phyloP scores from a whole-genome alignment of 148 eudicot species.

The Persicaria maculosa region DNA sequence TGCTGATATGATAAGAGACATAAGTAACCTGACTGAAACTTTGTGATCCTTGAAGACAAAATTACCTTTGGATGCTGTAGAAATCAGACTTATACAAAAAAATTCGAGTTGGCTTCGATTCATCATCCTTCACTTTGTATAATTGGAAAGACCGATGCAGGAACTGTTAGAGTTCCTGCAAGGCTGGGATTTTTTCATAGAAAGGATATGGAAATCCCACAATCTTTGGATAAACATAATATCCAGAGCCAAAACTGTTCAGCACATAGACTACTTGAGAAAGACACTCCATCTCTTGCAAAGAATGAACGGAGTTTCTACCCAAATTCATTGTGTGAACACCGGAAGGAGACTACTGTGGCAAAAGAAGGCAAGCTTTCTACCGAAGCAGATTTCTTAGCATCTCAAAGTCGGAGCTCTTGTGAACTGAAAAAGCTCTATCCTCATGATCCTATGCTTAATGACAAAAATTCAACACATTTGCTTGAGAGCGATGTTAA shows the following conservation, averaged over 20 bases:
- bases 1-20: constrained; percentile 4
- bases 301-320: constrained; percentile 18
- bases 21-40: not conserved
- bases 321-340: constrained; percentile 14
- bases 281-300: constrained; percentile 13
- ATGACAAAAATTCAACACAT: constrained; percentile 15
- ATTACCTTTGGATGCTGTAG: not conserved
- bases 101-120: constrained; percentile 23
- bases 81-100: not conserved
- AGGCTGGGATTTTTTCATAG: constrained; percentile 26
- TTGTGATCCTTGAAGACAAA: constrained; percentile 6
- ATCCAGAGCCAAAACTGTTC: constrained; percentile 14
- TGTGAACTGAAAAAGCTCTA: constrained; percentile 14
- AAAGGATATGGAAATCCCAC: constrained; percentile 31
- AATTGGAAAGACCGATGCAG: constrained; percentile 28
- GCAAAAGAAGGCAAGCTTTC: constrained; percentile 8
- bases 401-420: constrained; percentile 15
- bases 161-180: constrained; percentile 24
- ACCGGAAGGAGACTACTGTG: constrained; percentile 19
- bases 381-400: constrained; percentile 7
- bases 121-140: constrained; percentile 20
- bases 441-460: constrained; percentile 14
- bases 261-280: constrained; percentile 14
- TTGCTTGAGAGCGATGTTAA: constrained; percentile 6
- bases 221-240: constrained; percentile 18